phyloP scores from a whole-genome alignment of 2,329 filamentous ascomycete genomes.

The Xylaria polymorpha region DNA sequence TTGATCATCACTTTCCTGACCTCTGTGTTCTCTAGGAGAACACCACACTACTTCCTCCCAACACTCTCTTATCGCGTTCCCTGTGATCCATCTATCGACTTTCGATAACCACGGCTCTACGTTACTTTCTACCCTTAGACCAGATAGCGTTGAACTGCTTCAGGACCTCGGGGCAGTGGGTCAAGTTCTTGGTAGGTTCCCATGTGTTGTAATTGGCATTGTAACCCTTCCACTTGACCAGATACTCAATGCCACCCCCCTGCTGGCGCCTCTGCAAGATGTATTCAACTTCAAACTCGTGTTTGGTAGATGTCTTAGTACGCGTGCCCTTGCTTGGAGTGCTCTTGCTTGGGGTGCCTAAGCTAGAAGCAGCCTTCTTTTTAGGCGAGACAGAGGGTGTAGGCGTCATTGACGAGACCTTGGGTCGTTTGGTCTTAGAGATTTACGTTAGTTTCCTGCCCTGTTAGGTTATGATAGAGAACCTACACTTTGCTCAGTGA shows the following conservation, averaged over 20 bases:
- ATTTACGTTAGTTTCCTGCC: constrained; percentile 25
- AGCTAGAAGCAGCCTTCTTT: constrained; percentile 14
- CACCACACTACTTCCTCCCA: neutral
- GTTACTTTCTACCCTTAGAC: neutral
- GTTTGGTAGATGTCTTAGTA: constrained; percentile 29
- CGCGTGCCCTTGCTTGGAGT: constrained; percentile 18
- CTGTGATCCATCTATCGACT: neutral
- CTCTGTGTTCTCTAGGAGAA: neutral
- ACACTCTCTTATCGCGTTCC: neutral
- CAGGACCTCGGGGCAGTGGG: constrained; percentile 49
- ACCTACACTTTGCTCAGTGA: constrained; percentile 37
- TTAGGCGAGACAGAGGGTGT: constrained; percentile 5
- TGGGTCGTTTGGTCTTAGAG: constrained; percentile 27
- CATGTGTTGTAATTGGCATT: constrained; percentile 60
- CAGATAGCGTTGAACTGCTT: constrained; percentile 28
- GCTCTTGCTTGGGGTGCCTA: constrained; percentile 16
- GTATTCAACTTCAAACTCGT: constrained; percentile 59
- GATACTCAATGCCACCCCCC: constrained; percentile 53
- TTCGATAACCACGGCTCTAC: neutral
- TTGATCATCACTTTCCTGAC: neutral
- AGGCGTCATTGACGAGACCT: constrained; percentile 3
- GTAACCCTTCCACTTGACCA: constrained; percentile 67
- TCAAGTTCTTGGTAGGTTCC: constrained; percentile 62
- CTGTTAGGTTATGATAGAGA: neutral
- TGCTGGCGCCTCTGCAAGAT: constrained; percentile 56